Percentiles rank a stretch among this genome's conserved stretches.
phyloP scores from a whole-genome alignment of 2,329 filamentous ascomycete species.

The Cordyceps cateniannulata region DNA sequence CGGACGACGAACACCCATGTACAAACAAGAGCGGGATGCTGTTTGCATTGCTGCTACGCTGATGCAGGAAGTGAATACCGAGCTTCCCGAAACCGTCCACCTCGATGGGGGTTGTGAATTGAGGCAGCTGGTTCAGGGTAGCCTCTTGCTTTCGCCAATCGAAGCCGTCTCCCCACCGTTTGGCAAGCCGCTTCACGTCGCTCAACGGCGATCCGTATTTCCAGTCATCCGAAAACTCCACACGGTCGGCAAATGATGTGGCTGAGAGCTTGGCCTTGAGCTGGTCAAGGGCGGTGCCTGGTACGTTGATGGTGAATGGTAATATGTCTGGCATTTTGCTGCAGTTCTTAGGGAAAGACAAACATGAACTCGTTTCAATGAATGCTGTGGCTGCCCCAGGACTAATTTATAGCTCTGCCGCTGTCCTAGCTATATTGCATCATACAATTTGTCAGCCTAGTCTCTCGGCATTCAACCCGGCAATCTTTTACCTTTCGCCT shows the following conservation, averaged over 20 bases:
- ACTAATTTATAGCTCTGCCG: too few relatives aligned
- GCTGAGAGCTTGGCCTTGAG: slow-evolving; percentile 27
- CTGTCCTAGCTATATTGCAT: neutral
- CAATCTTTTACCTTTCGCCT: neutral
- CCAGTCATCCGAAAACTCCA: slow-evolving; percentile 29
- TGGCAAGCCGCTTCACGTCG: slow-evolving; percentile 29
- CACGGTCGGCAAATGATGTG: slow-evolving; percentile 24
- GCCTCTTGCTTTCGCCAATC: slow-evolving; percentile 56
- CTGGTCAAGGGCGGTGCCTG: slow-evolving; percentile 23
- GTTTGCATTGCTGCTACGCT: slow-evolving; percentile 40
- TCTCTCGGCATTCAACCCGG: neutral
- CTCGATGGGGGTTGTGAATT: slow-evolving; percentile 45
- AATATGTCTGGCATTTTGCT: slow-evolving; percentile 17
- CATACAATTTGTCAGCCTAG: neutral
- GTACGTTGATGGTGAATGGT: slow-evolving; percentile 29
- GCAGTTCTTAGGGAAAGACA: too few relatives aligned
- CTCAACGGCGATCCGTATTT: slow-evolving; percentile 25
- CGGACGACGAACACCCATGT: slow-evolving; percentile 47
- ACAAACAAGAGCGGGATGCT: slow-evolving; percentile 60
- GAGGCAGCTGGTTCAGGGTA: slow-evolving; percentile 51
- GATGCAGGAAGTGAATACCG: slow-evolving; percentile 59
- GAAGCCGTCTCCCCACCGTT: slow-evolving; percentile 40
- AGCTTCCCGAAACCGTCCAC: slow-evolving; percentile 53
- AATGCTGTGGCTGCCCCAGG: too few relatives aligned
- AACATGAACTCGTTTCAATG: too few relatives aligned